A percentile compares a stretch with the other conserved stretches of the same genome.
These are phyloP conservation scores for Davidsoniella eucalypti DNA, from an alignment of 2,329 filamentous ascomycete species.

Conservation along the genomic window DNA sequence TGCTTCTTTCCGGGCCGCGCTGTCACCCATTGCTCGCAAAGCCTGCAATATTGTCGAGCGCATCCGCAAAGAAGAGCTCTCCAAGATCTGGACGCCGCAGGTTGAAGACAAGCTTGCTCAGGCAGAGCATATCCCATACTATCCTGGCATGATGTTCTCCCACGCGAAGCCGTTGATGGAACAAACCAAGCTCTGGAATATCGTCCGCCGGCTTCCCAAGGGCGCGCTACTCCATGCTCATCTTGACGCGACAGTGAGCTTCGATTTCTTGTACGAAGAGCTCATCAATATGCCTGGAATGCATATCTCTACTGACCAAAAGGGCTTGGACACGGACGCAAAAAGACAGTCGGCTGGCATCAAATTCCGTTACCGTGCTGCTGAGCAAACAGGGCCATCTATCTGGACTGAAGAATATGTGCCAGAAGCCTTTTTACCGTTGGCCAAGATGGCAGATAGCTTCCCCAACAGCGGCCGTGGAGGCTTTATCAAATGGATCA, in stretches of 20 bases:
- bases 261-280: slow-evolving; percentile 60
- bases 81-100: slow-evolving; percentile 57
- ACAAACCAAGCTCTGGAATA: slow-evolving; percentile 67
- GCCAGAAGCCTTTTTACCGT: slow-evolving; percentile 38
- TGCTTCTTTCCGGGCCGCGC: slow-evolving; percentile 48
- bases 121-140: slow-evolving; percentile 45
- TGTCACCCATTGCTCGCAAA: slow-evolving; percentile 62
- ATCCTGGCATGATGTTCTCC: slow-evolving; percentile 87
- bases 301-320: slow-evolving; percentile 45
- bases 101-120: slow-evolving; percentile 55
- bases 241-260: slow-evolving; percentile 79
- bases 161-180: slow-evolving; percentile 78
- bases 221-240: slow-evolving; percentile 76
- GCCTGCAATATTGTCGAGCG: slow-evolving; percentile 66
- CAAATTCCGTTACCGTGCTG: slow-evolving; percentile 42
- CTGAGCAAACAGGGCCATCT: slow-evolving; percentile 17
- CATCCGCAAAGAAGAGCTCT: slow-evolving; percentile 63
- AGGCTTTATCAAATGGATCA: slow-evolving; percentile 67
- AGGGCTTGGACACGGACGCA: slow-evolving; percentile 33
- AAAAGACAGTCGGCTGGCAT: slow-evolving; percentile 39
- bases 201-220: slow-evolving; percentile 77
- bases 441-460: slow-evolving; percentile 47
- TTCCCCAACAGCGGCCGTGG: slow-evolving; percentile 57
- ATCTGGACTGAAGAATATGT: slow-evolving; percentile 53
- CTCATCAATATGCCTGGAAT: slow-evolving; percentile 58